phyloP scores from a whole-genome alignment of 768 basidiomycete species.

The Calocybe indica region DNA sequence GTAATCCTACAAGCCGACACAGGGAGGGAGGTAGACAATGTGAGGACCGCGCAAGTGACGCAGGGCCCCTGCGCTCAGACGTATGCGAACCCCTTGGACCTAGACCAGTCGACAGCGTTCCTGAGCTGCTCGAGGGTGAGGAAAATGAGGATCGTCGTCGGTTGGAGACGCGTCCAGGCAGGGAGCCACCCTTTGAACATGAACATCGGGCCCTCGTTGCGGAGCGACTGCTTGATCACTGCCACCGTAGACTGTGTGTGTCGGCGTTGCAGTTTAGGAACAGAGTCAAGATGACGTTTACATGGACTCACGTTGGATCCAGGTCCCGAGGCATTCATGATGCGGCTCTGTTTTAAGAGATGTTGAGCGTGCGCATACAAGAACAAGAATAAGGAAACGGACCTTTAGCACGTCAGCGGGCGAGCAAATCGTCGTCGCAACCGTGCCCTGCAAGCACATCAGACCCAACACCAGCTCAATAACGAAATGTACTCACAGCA shows the following conservation, averaged over 20 bases:
- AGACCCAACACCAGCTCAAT: background rate
- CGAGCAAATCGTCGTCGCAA: constrained; percentile 85
- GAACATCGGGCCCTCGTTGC: constrained; percentile 78
- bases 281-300: background rate
- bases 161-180: constrained; percentile 80
- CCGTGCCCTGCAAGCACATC: constrained; percentile 53
- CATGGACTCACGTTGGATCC: constrained; percentile 57
- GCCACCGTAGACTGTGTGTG: constrained; percentile 54
- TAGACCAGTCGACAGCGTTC: constrained; percentile 59
- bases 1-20: too few relatives aligned
- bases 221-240: constrained; percentile 63
- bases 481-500: constrained; percentile 46
- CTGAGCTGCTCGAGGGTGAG: constrained; percentile 78
- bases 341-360: constrained; percentile 48
- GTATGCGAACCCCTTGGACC: constrained; percentile 32
- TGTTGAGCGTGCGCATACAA: background rate
- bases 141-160: constrained; percentile 86
- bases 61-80: constrained; percentile 9
- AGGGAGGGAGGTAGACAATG: too few relatives aligned
- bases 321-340: constrained; percentile 85
- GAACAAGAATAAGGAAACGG: constrained; percentile 5
- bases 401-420: constrained; percentile 84
- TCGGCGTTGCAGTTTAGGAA: background rate
- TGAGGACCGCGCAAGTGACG: too few relatives aligned
- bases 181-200: constrained; percentile 94